A percentile compares a stretch with the other conserved stretches of the same genome.
These are phyloP conservation scores for Wakefieldia striispora DNA, from an alignment of 768 basidiomycete genomes.

Conservation along the genomic window DNA sequence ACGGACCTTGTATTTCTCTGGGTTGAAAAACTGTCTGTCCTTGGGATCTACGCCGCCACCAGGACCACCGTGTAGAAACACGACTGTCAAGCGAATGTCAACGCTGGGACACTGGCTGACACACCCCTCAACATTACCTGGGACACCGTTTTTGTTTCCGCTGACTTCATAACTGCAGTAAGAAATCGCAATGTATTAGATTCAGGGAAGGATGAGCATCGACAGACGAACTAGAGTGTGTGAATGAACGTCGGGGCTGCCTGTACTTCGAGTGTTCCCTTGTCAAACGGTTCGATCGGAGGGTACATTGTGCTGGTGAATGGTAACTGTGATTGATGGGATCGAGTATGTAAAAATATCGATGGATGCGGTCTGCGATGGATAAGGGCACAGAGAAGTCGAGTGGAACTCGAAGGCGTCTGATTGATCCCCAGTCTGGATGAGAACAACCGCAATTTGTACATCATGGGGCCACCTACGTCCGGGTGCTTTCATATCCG, in stretches of 20 bases:
- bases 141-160: constrained; percentile 73
- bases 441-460: not conserved
- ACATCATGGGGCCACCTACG: too few relatives aligned
- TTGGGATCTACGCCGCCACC: constrained; percentile 69
- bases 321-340: not conserved
- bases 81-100: constrained; percentile 41
- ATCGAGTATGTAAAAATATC: constrained; percentile 3
- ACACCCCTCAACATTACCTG: constrained; percentile 46
- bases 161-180: constrained; percentile 70
- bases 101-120: not conserved
- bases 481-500: too few relatives aligned
- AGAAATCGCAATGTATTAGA: constrained; percentile 1
- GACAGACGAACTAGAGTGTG: constrained; percentile 61
- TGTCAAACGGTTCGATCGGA: constrained; percentile 60
- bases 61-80: constrained; percentile 85
- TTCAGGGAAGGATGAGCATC: constrained; percentile 5
- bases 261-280: constrained; percentile 66
- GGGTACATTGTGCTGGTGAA: constrained; percentile 55
- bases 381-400: constrained; percentile 1
- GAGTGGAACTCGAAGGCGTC: not conserved
- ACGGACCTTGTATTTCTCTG: constrained; percentile 74
- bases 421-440: constrained; percentile 8
- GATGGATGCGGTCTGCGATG: constrained; percentile 18
- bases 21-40: constrained; percentile 82
- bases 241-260: constrained; percentile 49